Evolutionary conservation across 2,329 filamentous ascomycete species (phyloP), one percentile per base, ranked within the genome.

Genomic region (Aureobasidium sp.): DNA sequence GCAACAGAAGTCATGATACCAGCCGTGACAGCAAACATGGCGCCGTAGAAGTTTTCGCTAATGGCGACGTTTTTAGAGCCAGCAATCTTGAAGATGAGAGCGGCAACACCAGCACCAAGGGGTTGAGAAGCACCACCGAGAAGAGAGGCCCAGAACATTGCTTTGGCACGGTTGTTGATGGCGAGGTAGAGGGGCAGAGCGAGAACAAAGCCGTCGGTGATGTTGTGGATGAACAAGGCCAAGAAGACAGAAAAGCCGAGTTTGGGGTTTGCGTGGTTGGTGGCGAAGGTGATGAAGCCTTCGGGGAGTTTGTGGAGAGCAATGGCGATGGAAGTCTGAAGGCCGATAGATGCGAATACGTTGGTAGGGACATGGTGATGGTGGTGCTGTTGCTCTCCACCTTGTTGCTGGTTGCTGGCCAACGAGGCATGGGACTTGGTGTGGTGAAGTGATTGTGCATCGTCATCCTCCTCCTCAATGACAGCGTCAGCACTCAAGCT

Each of bases 1-100:
- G 88, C 91, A 31, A 99, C 94, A 67, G 88, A 94, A 29, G 90
- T 87, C 94, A 99, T 97, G 67, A 99, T 95, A 1, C 94, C 94
- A 0, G 91, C 86, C 0, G 93, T 97, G 10, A 86, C 78, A 7
- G 90, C 92, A 76, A 99, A 99, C 75, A 97, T 86, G 57, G 82
- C 83, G 0, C 86, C 89, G 69, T 94, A 93, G 0, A 83, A 79
- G 33, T 75, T 79, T 69, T 84, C 82, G 0, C 78, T 79, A 0
- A 81, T 77, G 50, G 70, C 74, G 64, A 69, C 76, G 35, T 71
- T 67, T 66, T 66, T 80, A 69, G 74, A 73, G 0, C 80, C 79
- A 0, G 89, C 85, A 45, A 91, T 74, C 69, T 85, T 84, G 72
- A 97, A 94, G 90, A 91, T 96, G 13, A 92, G 70, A 1, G 87